Evolutionary conservation across 106 monocot genomes (phyloP).

Genomic region (Allium sativum): DNA sequence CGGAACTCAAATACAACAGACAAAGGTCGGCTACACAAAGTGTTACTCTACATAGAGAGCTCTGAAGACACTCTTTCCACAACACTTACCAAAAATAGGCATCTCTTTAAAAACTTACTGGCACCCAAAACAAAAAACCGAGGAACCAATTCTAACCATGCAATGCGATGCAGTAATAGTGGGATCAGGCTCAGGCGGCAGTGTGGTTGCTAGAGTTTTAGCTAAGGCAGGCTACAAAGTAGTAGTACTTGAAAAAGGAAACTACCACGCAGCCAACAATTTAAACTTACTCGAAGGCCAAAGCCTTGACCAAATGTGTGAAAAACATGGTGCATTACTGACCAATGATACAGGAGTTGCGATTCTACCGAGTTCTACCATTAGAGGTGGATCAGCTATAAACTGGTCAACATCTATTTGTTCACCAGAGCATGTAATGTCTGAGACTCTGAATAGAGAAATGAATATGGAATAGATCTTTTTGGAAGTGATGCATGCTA

Average conservation of each 20-base stretch:
- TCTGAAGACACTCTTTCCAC: slow-evolving; percentile 4
- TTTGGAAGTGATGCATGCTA: slow-evolving; percentile 49
- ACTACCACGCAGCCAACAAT: slow-evolving; percentile 15
- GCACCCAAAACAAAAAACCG: not conserved
- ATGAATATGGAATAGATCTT: slow-evolving; percentile 12
- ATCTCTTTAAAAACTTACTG: slow-evolving; percentile 2
- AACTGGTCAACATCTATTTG: slow-evolving; percentile 48
- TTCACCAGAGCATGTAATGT: slow-evolving; percentile 29
- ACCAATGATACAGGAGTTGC: slow-evolving; percentile 18
- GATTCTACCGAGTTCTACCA: slow-evolving; percentile 34
- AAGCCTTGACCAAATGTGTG: slow-evolving; percentile 30
- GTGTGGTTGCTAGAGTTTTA: slow-evolving; percentile 41
- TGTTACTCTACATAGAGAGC: slow-evolving; percentile 12
- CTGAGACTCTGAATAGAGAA: slow-evolving; percentile 37
- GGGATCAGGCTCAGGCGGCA: slow-evolving; percentile 57
- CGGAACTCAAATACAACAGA: not conserved
- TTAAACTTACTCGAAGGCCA: slow-evolving; percentile 23
- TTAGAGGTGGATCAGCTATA: slow-evolving; percentile 49
- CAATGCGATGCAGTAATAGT: slow-evolving; percentile 44
- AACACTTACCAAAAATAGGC: slow-evolving; percentile 7
- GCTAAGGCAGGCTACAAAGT: slow-evolving; percentile 49
- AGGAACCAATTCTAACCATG: slow-evolving; percentile 16
- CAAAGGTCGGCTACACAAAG: slow-evolving; percentile 7
- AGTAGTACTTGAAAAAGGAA: slow-evolving; percentile 51
- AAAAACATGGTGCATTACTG: slow-evolving; percentile 21